phyloP scores from a whole-genome alignment of 371 early-diverging fungal species.

The Rhizomucor pusillus region DNA sequence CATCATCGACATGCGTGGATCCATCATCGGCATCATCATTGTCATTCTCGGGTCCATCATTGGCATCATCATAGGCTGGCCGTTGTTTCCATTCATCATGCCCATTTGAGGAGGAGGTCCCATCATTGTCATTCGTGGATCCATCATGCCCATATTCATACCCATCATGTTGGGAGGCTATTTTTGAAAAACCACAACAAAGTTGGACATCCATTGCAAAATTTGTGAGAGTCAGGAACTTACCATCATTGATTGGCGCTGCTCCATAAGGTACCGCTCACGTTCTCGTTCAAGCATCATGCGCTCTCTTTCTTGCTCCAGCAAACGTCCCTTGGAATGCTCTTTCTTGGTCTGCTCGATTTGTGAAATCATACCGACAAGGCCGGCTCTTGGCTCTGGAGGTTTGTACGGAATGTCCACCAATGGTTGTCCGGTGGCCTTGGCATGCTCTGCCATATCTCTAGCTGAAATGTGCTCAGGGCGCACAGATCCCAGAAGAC shows the following conservation, averaged over 20 bases:
- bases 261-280: conserved; percentile 7
- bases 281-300: conserved; percentile 39
- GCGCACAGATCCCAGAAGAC: conserved; percentile 25
- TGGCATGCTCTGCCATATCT: conserved; percentile 43
- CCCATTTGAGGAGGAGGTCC: conserved; percentile 1
- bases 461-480: conserved; percentile 34
- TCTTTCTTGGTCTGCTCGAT: conserved; percentile 34
- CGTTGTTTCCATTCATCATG: conserved; percentile 11
- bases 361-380: conserved; percentile 37
- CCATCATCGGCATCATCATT: conserved; percentile 37
- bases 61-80: neutral
- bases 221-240: neutral
- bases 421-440: conserved; percentile 32
- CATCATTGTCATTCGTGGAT: conserved; percentile 34
- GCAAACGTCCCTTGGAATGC: conserved; percentile 9
- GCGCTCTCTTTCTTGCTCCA: conserved; percentile 24
- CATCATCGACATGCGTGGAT: conserved; percentile 31
- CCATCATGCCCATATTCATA: conserved; percentile 27
- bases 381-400: conserved; percentile 24
- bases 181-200: neutral
- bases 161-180: conserved; percentile 9
- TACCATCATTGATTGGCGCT: conserved; percentile 17
- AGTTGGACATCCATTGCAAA: neutral
- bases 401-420: conserved; percentile 27
- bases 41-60: conserved; percentile 7